Evolutionary conservation across 2,329 filamentous ascomycete genomes (phyloP).

Genomic region (Aspergillus ochraceus): DNA sequence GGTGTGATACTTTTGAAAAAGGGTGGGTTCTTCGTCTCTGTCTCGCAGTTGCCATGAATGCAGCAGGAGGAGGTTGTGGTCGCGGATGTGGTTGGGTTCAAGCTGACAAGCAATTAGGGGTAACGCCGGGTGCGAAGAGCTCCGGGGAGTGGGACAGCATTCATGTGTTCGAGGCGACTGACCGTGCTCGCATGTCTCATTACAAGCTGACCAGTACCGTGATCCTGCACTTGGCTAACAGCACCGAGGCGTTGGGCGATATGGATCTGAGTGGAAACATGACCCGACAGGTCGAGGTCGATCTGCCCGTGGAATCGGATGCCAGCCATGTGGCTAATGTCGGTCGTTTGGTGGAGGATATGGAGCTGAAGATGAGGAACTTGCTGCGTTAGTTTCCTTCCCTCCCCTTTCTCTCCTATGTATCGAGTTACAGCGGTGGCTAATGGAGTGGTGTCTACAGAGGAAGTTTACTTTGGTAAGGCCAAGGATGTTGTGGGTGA

Average conservation of each 20-base stretch:
- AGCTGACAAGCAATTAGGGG: constrained; percentile 47
- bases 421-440: constrained; percentile 3
- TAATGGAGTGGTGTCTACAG: constrained; percentile 32
- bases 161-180: constrained; percentile 95
- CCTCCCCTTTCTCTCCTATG: not conserved
- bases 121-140: constrained; percentile 65
- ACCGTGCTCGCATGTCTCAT: constrained; percentile 86
- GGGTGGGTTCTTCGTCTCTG: constrained; percentile 53
- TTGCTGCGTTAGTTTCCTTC: constrained; percentile 61
- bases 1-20: constrained; percentile 97
- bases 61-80: not conserved
- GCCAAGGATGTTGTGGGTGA: constrained; percentile 98
- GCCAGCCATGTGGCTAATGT: constrained; percentile 95
- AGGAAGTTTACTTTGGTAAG: constrained; percentile 99
- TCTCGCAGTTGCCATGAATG: not conserved
- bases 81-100: not conserved
- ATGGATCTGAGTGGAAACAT: constrained; percentile 96
- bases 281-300: constrained; percentile 93
- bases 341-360: constrained; percentile 91
- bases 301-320: constrained; percentile 85
- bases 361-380: constrained; percentile 99
- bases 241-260: constrained; percentile 68
- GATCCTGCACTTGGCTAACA: constrained; percentile 80
- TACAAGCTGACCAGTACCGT: constrained; percentile 98
- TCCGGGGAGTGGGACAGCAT: constrained; percentile 96